Conservation (phyloP, 2,329 filamentous ascomycete genomes). For the Botryotinia globosa region DNA sequence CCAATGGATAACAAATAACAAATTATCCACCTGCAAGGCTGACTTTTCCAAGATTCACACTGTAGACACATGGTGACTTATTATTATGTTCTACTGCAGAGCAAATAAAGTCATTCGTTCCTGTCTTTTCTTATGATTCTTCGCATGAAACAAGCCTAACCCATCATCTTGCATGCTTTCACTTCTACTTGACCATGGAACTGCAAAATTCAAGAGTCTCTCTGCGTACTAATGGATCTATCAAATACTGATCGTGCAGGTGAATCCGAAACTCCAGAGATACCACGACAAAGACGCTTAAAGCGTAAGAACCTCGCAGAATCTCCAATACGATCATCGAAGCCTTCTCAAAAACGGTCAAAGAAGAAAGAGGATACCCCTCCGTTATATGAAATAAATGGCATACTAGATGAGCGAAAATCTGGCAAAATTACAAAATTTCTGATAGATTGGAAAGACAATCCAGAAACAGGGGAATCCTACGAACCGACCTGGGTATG, state of each 20-base stretch:
- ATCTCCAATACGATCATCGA: not conserved
- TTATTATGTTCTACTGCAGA: not conserved
- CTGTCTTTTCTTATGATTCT: not conserved
- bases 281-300: conserved; percentile 5
- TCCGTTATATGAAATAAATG: conserved; percentile 17
- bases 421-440: conserved; percentile 42
- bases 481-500: conserved; percentile 54
- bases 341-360: not conserved
- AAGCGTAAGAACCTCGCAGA: conserved; percentile 8
- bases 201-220: not conserved
- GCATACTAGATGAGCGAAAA: conserved; percentile 26
- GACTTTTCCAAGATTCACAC: not conserved
- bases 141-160: not conserved
- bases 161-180: not conserved
- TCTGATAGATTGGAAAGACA: conserved; percentile 55
- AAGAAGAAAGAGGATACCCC: not conserved
- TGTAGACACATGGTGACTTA: not conserved
- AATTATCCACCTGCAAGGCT: not conserved
- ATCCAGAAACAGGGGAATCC: conserved; percentile 47
- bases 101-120: not conserved
- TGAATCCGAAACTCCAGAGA: conserved; percentile 2
- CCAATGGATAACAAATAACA: not conserved
- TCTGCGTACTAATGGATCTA: conserved; percentile 17
- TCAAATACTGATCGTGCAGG: conserved; percentile 13
- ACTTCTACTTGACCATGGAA: conserved; percentile 12